Evolutionary conservation across 257 asterid genomes (phyloP).

Genomic region (Salvia miltiorrhiza): DNA sequence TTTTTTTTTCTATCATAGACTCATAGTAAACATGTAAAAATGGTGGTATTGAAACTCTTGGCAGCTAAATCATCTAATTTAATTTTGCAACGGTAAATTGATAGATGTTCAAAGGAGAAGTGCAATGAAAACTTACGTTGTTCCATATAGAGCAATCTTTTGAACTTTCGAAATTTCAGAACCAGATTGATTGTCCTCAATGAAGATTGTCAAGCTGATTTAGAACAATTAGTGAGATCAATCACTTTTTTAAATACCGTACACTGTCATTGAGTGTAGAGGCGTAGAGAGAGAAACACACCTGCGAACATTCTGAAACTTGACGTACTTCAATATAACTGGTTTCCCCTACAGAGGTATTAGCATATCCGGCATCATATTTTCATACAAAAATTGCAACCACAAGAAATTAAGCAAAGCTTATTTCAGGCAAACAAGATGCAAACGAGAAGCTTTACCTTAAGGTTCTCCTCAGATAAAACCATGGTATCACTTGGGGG

Average conservation of each 20-base stretch:
- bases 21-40: too few relatives aligned
- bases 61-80: not conserved
- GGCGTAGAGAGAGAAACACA: constrained; percentile 9
- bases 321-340: constrained; percentile 21
- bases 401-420: not conserved
- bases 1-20: too few relatives aligned
- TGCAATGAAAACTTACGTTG: constrained; percentile 66
- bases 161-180: constrained; percentile 79
- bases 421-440: not conserved
- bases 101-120: constrained; percentile 1
- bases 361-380: constrained; percentile 10
- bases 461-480: constrained; percentile 74
- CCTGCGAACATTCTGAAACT: constrained; percentile 30
- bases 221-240: constrained; percentile 12
- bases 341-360: constrained; percentile 25
- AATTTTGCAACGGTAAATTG: not conserved
- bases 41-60: not conserved
- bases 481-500: constrained; percentile 21
- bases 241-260: too few relatives aligned
- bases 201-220: constrained; percentile 82
- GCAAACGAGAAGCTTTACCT: constrained; percentile 45
- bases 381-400: constrained; percentile 14
- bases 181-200: constrained; percentile 92
- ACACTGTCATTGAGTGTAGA: not conserved
- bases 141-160: constrained; percentile 78